A percentile compares a stretch with the other conserved stretches of the same genome.
Conservation (phyloP, 2,329 filamentous ascomycete species). For the Nemania abortiva region DNA sequence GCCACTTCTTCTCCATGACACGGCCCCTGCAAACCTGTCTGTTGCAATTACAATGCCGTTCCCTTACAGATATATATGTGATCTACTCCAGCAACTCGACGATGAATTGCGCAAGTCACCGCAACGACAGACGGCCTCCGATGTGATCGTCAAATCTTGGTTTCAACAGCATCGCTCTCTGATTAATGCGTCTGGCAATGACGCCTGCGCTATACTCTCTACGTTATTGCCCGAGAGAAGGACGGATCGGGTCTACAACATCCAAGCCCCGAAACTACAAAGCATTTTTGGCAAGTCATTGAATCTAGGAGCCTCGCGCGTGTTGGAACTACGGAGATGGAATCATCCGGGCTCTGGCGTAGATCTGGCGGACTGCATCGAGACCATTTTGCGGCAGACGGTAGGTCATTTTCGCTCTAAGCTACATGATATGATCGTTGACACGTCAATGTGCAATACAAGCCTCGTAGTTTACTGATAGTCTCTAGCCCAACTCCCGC, state of each 20-base stretch:
- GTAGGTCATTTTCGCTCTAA: conserved; percentile 56
- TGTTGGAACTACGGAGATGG: conserved; percentile 73
- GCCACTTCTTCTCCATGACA: conserved; percentile 11
- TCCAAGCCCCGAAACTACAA: conserved; percentile 72
- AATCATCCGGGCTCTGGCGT: conserved; percentile 65
- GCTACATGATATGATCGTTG: neutral
- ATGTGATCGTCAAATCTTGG: conserved; percentile 70
- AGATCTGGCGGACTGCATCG: conserved; percentile 79
- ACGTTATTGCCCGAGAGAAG: conserved; percentile 81
- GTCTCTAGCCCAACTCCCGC: conserved; percentile 60
- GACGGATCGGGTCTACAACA: conserved; percentile 80
- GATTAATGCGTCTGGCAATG: conserved; percentile 68
- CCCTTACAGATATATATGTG: conserved; percentile 77
- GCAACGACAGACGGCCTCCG: conserved; percentile 49
- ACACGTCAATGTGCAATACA: neutral
- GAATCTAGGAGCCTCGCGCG: conserved; percentile 71
- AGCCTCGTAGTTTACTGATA: conserved; percentile 6
- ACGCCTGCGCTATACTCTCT: conserved; percentile 76
- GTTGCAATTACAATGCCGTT: conserved; percentile 61
- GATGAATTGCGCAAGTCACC: conserved; percentile 52
- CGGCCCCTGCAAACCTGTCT: conserved; percentile 4
- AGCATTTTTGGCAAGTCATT: conserved; percentile 76
- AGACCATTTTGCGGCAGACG: conserved; percentile 71
- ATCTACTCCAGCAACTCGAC: conserved; percentile 77
- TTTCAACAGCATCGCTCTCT: conserved; percentile 71